A percentile compares a stretch with the other conserved stretches of the same genome.
These are phyloP conservation scores for Debaryomyces sp. DNA, from an alignment of 1,139 yeast species.

Conservation along the genomic window DNA sequence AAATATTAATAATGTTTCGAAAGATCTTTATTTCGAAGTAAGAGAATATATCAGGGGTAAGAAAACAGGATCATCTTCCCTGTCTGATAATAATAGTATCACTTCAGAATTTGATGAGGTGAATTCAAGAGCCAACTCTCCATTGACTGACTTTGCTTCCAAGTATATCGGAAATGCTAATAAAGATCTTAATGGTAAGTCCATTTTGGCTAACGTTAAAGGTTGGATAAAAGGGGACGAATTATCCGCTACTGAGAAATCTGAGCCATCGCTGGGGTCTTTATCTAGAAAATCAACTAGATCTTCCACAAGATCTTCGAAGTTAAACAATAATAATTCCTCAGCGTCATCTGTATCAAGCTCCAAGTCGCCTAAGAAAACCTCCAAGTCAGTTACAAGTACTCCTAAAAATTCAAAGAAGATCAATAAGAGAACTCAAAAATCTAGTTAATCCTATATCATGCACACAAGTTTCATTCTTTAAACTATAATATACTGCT, in stretches of 20 bases:
- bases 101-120: constrained; percentile 36
- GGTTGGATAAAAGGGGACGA: constrained; percentile 62
- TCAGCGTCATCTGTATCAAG: constrained; percentile 9
- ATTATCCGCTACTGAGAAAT: constrained; percentile 12
- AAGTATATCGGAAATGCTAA: constrained; percentile 60
- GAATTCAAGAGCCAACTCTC: constrained; percentile 41
- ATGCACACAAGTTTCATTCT: background rate
- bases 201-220: constrained; percentile 63
- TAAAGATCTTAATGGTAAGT: constrained; percentile 45
- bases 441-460: background rate
- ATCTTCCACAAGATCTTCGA: constrained; percentile 7
- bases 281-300: constrained; percentile 7
- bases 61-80: constrained; percentile 43
- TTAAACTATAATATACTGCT: background rate
- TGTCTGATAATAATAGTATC: constrained; percentile 26
- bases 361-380: constrained; percentile 10
- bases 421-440: constrained; percentile 18
- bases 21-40: constrained; percentile 82
- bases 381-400: constrained; percentile 6
- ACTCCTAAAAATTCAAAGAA: constrained; percentile 17
- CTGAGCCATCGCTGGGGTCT: constrained; percentile 2
- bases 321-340: constrained; percentile 4
- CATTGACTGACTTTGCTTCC: constrained; percentile 63
- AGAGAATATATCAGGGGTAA: constrained; percentile 67
- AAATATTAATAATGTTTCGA: constrained; percentile 72